Conservation (phyloP, 2,329 filamentous ascomycete genomes). For the Zasmidium cellare region DNA sequence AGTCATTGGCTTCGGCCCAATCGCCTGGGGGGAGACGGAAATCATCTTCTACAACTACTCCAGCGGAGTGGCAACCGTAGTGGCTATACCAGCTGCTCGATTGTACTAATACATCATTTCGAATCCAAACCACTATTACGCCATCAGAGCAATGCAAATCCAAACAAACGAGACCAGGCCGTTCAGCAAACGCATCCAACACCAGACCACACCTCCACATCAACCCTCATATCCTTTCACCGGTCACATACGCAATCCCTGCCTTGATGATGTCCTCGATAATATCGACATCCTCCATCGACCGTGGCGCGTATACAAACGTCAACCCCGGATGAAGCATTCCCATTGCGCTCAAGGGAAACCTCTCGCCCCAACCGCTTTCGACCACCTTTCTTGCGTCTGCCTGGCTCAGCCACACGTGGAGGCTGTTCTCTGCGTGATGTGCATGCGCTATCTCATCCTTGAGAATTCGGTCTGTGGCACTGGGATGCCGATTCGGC, state of each 20-base stretch:
- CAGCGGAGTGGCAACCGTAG: constrained; percentile 2
- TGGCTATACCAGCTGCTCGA: not conserved
- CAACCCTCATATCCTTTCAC: constrained; percentile 5
- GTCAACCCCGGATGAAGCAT: constrained; percentile 17
- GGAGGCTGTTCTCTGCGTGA: constrained; percentile 17
- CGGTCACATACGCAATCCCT: constrained; percentile 14
- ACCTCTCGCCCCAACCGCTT: constrained; percentile 19
- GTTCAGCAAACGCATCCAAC: not conserved
- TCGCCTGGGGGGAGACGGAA: not conserved
- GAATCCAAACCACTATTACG: not conserved
- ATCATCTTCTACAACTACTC: not conserved
- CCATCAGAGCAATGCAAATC: not conserved
- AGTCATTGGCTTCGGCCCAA: not conserved
- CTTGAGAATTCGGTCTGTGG: constrained; percentile 11
- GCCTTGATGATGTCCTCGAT: constrained; percentile 18
- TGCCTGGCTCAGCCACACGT: constrained; percentile 19
- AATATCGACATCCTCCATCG: constrained; percentile 17
- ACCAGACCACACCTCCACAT: not conserved
- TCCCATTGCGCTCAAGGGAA: constrained; percentile 14
- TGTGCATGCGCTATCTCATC: constrained; percentile 22
- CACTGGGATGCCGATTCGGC: not conserved
- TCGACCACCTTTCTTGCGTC: constrained; percentile 16
- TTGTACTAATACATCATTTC: not conserved
- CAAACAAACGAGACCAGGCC: not conserved
- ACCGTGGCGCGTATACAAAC: constrained; percentile 39